phyloP scores from a whole-genome alignment of 257 asterid genomes.

The Galeopsis tetrahit region DNA sequence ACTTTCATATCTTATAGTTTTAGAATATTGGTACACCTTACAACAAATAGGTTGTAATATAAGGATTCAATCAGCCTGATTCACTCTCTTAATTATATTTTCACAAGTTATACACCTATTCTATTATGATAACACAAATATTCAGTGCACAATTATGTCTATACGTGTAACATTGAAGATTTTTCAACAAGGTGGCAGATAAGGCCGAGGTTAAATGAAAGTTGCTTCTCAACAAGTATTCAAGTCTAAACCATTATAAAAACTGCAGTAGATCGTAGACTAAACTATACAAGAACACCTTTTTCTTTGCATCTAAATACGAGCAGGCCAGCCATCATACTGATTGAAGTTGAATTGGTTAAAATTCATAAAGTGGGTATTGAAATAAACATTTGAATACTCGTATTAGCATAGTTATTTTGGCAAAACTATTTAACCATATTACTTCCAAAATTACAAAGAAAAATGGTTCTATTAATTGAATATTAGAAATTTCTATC shows the following conservation, averaged over 20 bases:
- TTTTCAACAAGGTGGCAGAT: background rate
- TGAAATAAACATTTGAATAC: background rate
- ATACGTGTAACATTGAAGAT: background rate
- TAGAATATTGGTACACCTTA: background rate
- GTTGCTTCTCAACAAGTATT: background rate
- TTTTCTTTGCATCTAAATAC: background rate
- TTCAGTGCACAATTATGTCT: background rate
- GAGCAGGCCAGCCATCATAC: background rate
- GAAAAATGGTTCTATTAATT: background rate
- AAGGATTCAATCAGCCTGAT: background rate
- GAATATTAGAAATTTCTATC: background rate
- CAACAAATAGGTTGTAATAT: background rate
- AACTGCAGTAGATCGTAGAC: background rate
- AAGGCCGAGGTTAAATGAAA: background rate
- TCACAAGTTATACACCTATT: background rate
- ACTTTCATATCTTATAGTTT: conserved; percentile 16
- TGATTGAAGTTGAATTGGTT: background rate
- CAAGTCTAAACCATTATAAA: background rate
- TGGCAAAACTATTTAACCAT: background rate
- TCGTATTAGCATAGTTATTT: background rate
- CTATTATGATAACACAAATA: background rate
- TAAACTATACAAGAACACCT: background rate
- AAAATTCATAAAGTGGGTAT: background rate
- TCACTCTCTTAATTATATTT: background rate
- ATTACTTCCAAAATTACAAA: background rate